phyloP scores from a whole-genome alignment of 371 early-diverging fungal genomes.

The Apophysomyces trapeziformis region DNA sequence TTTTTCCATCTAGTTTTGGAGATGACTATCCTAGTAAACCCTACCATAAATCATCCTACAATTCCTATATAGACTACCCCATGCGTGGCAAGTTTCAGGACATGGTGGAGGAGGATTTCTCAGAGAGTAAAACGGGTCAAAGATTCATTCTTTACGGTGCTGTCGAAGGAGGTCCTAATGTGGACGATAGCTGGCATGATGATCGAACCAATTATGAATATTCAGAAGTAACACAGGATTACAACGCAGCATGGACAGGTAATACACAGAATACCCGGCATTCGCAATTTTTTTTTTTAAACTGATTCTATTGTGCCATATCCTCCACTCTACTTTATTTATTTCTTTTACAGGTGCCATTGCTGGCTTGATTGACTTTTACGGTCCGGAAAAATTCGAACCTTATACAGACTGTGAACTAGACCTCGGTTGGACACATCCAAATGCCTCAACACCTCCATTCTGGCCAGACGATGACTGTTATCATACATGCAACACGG shows the following conservation, averaged over 20 bases:
- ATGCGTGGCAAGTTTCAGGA: slow-evolving; percentile 54
- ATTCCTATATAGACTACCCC: slow-evolving; percentile 60
- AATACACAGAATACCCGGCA: not conserved
- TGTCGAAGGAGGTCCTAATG: slow-evolving; percentile 56
- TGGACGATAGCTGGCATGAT: slow-evolving; percentile 60
- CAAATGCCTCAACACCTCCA: slow-evolving; percentile 48
- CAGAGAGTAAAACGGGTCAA: slow-evolving; percentile 42
- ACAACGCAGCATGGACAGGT: slow-evolving; percentile 61
- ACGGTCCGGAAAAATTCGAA: slow-evolving; percentile 51
- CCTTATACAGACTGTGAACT: slow-evolving; percentile 56
- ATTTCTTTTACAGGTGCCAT: slow-evolving; percentile 34
- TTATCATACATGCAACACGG: slow-evolving; percentile 59
- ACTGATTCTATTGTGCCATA: too few species aligned
- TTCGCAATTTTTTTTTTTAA: too few species aligned
- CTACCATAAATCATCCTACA: slow-evolving; percentile 63
- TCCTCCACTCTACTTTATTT: not conserved
- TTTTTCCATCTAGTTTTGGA: slow-evolving; percentile 35
- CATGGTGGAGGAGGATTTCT: slow-evolving; percentile 52
- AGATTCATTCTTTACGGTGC: slow-evolving; percentile 63
- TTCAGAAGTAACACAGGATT: slow-evolving; percentile 63
- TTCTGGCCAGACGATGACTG: slow-evolving; percentile 52
- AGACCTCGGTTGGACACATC: slow-evolving; percentile 60
- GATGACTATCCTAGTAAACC: slow-evolving; percentile 56
- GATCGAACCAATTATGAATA: slow-evolving; percentile 58
- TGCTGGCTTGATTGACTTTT: slow-evolving; percentile 59